Percentiles rank a stretch among this genome's conserved stretches.
Conservation (phyloP, 116 monocot genomes). For the Iris pallida region DNA sequence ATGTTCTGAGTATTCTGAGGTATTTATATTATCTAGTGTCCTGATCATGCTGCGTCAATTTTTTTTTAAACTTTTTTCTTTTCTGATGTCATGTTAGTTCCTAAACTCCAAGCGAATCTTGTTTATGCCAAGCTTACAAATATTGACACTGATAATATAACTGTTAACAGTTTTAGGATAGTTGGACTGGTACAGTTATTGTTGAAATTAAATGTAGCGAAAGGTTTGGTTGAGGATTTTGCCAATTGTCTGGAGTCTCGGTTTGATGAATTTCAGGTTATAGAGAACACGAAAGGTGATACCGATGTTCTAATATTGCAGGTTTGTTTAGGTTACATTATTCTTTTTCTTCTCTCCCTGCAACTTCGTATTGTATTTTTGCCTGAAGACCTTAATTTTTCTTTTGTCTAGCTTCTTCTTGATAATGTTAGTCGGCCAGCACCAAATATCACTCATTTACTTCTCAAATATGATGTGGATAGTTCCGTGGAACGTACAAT, state of each 20-base stretch:
- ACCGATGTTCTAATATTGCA: slow-evolving; percentile 87
- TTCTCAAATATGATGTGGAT: slow-evolving; percentile 89
- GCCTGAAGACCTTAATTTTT: slow-evolving; percentile 1
- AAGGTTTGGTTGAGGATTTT: slow-evolving; percentile 78
- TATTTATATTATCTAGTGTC: slow-evolving; percentile 19
- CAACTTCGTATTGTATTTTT: not conserved
- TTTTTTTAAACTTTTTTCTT: not conserved
- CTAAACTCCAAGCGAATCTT: not conserved
- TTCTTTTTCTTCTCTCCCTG: not conserved
- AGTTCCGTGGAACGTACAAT: slow-evolving; percentile 56
- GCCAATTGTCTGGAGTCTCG: slow-evolving; percentile 83
- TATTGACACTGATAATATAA: not conserved
- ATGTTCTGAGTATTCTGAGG: slow-evolving; percentile 79
- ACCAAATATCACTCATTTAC: slow-evolving; percentile 88
- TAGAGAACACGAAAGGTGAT: slow-evolving; percentile 81
- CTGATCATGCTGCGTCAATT: not conserved
- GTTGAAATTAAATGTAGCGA: slow-evolving; percentile 67
- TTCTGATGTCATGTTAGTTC: not conserved
- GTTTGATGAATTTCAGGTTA: slow-evolving; percentile 63
- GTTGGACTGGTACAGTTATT: slow-evolving; percentile 79
- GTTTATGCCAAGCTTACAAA: not conserved
- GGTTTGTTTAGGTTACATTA: slow-evolving; percentile 28
- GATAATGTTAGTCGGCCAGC: slow-evolving; percentile 84
- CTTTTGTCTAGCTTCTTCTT: slow-evolving; percentile 67
- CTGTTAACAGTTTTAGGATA: slow-evolving; percentile 67